Evolutionary conservation across 2,329 filamentous ascomycete species (phyloP).

Genomic region (Seiridium unicorne): DNA sequence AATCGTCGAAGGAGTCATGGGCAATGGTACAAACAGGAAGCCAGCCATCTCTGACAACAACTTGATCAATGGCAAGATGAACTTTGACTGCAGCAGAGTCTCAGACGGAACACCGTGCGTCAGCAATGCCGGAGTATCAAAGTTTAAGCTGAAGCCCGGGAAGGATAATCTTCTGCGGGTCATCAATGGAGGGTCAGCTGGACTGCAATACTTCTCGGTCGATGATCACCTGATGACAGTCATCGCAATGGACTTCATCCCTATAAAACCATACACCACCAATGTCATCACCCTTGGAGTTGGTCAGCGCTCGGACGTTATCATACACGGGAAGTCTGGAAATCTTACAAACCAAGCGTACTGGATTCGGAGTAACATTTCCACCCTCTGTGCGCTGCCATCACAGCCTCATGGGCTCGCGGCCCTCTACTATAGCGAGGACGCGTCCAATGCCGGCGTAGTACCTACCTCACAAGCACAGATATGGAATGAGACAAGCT

Average conservation of each 20-base stretch:
- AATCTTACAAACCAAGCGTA: too few relatives aligned
- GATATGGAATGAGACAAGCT: too few relatives aligned
- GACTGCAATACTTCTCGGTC: constrained; percentile 54
- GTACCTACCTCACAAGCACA: too few relatives aligned
- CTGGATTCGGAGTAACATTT: too few relatives aligned
- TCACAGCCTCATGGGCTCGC: too few relatives aligned
- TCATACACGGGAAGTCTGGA: too few relatives aligned
- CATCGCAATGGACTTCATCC: constrained; percentile 63
- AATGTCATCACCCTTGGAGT: constrained; percentile 60
- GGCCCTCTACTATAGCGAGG: too few relatives aligned
- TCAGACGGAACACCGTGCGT: constrained; percentile 42
- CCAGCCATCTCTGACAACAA: background rate
- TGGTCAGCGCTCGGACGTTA: constrained; percentile 44
- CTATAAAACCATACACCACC: constrained; percentile 61
- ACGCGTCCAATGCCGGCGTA: too few relatives aligned
- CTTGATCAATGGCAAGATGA: constrained; percentile 43
- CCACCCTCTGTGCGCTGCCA: too few relatives aligned
- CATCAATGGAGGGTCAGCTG: constrained; percentile 54
- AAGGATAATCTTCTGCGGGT: constrained; percentile 59
- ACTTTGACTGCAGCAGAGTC: constrained; percentile 45
- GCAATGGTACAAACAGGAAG: constrained; percentile 54
- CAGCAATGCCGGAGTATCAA: constrained; percentile 44
- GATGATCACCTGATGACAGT: constrained; percentile 62
- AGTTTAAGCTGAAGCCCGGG: constrained; percentile 42
- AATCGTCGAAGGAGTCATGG: constrained; percentile 44